A percentile compares a stretch with the other conserved stretches of the same genome.
These are phyloP conservation scores for Acanthamoeba sp. DNA, from an alignment of 208 protist species.

Conservation along the genomic window DNA sequence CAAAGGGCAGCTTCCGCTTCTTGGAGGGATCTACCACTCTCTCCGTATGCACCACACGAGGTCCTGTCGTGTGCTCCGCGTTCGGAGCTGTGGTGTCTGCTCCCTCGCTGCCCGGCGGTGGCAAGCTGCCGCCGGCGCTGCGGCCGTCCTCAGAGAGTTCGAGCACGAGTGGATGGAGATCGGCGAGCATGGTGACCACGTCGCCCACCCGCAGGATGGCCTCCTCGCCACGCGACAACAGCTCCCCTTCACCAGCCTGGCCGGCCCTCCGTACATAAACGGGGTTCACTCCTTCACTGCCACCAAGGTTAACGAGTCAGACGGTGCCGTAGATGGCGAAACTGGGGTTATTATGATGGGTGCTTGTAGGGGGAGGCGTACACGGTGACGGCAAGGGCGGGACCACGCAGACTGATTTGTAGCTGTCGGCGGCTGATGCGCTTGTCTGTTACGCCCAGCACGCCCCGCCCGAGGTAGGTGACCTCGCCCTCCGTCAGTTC, in stretches of 20 bases:
- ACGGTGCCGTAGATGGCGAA: too few relatives aligned
- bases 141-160: not conserved
- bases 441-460: not conserved
- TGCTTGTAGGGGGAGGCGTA: too few relatives aligned
- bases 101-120: too few relatives aligned
- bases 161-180: not conserved
- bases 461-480: not conserved
- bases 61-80: too few relatives aligned
- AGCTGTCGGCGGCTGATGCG: not conserved
- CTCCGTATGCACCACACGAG: not conserved
- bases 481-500: not conserved
- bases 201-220: not conserved
- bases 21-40: not conserved
- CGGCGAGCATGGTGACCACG: not conserved
- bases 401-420: not conserved
- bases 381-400: conserved; percentile 13
- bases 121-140: too few relatives aligned
- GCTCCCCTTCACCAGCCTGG: not conserved
- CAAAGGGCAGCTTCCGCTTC: not conserved
- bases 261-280: not conserved
- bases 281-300: not conserved
- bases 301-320: not conserved
- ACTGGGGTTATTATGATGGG: too few relatives aligned
- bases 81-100: too few relatives aligned
- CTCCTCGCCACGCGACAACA: conserved; percentile 1